Evolutionary conservation across 768 basidiomycete species (phyloP), one percentile per base, ranked within the genome.

Genomic region (Termitomyces eurrhizus): DNA sequence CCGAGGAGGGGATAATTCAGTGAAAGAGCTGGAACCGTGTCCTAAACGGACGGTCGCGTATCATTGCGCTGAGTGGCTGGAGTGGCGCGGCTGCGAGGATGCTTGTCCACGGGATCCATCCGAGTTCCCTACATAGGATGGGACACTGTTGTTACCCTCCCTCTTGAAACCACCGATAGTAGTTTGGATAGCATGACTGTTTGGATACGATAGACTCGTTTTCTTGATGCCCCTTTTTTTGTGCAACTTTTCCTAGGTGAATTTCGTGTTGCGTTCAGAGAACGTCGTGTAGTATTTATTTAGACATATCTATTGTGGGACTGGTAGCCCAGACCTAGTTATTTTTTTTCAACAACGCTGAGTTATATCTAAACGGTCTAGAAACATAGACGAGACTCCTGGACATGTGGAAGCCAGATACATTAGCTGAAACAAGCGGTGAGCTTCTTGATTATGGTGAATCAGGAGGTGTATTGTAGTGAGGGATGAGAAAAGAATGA

Each of bases 1-100:
- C 14, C 59, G 59, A 2, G 63, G 53, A 21, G 69, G 61, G 21
- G 73, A 74, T 35, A 78, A 72, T 1, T 51, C 64, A 42, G 59
- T 77, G 29, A 60, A 69, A 54, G 79, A 82, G 60, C 67, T 84
- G 36, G 83, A 83, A 55, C 79, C 78, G 58, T 89, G 86, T 83
- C 79, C 86, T 5, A 78, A 78, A 59, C 70, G 80, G 61, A 74
- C 84, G 41, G 80, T 75, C 24, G 70, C 74, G 62, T 84, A 83
- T 63, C 81, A 85, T 61, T 75, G 78, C 4, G 72, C 70, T 18
- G 85, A 88, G 65, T 88, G 86, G 86, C 73, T 89, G 26, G 85
- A 87, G 68, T 85, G 84, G 77, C 69, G 81, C 41, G 85, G 82
- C 0, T 88, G 87, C 63, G 81, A 81, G 62, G 83, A 86, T 62